Percentiles rank a stretch among this genome's conserved stretches.
Evolutionary conservation across 2,329 filamentous ascomycete species (phyloP).

Genomic region (Penicillium glabrum): DNA sequence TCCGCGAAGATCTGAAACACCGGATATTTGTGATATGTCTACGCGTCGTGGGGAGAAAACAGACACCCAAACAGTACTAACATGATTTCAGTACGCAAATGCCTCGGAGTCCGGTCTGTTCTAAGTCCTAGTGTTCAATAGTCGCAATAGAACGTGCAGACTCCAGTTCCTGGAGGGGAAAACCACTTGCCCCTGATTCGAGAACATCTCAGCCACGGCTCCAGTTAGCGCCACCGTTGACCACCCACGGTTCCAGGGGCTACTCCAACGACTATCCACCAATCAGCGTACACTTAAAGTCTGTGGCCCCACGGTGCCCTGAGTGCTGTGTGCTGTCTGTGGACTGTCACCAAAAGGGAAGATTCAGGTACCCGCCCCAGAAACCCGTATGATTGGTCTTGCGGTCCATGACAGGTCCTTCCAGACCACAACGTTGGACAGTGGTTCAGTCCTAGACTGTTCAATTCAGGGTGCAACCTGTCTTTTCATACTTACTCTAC

Average conservation of each 20-base stretch:
- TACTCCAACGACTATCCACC: conserved; percentile 6
- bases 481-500: neutral
- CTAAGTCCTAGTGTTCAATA: conserved; percentile 2
- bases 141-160: conserved; percentile 1
- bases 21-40: conserved; percentile 7
- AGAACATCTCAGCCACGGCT: conserved; percentile 13
- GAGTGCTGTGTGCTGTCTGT: conserved; percentile 2
- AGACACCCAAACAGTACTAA: neutral
- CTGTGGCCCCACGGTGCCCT: conserved; percentile 4
- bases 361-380: conserved; percentile 26
- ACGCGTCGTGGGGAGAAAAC: neutral
- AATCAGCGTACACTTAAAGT: conserved; percentile 16
- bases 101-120: neutral
- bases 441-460: conserved; percentile 8
- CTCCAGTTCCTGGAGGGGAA: neutral
- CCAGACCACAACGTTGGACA: conserved; percentile 8
- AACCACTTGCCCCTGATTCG: conserved; percentile 19
- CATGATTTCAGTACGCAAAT: neutral
- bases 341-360: conserved; percentile 8
- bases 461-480: conserved; percentile 6
- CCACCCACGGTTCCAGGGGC: conserved; percentile 20
- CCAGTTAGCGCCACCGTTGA: conserved; percentile 15
- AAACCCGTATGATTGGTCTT: conserved; percentile 15
- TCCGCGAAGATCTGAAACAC: conserved; percentile 25
- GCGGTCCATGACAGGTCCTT: conserved; percentile 17